phyloP scores from a whole-genome alignment of 805 yeast genomes.

The Sugiyamaella marilandica region DNA sequence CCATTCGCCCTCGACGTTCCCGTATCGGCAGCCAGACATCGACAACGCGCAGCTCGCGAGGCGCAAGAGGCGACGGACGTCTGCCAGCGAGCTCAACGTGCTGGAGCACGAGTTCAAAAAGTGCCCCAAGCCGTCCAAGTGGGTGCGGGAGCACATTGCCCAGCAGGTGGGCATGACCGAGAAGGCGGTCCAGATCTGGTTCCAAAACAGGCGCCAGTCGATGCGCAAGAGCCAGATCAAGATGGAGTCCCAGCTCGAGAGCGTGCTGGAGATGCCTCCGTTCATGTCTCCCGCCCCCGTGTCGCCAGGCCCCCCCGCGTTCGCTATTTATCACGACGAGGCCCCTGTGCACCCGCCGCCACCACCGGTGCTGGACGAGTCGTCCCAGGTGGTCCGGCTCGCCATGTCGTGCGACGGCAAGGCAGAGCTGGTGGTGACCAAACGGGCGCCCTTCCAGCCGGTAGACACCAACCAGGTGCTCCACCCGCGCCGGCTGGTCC shows the following conservation, averaged over 20 bases:
- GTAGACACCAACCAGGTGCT: background rate
- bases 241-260: conserved; percentile 33
- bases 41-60: conserved; percentile 92
- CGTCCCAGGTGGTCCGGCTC: conserved; percentile 20
- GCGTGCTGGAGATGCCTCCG: conserved; percentile 11
- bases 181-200: conserved; percentile 97
- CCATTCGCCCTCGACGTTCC: conserved; percentile 84
- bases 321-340: conserved; percentile 9
- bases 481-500: conserved; percentile 4
- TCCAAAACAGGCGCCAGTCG: conserved; percentile 73
- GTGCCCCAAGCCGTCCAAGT: conserved; percentile 78
- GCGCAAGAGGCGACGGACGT: conserved; percentile 91
- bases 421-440: conserved; percentile 33
- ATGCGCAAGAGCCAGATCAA: conserved; percentile 12
- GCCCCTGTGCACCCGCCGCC: conserved; percentile 6
- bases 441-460: background rate
- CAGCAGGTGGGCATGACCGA: conserved; percentile 85
- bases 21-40: conserved; percentile 70
- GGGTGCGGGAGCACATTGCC: conserved; percentile 74
- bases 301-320: background rate
- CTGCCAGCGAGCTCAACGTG: conserved; percentile 77
- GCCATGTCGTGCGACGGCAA: conserved; percentile 38
- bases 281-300: background rate
- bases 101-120: conserved; percentile 72
- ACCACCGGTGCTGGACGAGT: conserved; percentile 3